Percentiles rank a stretch among this genome's conserved stretches.
These are phyloP conservation scores for Pseudevernia furfuracea DNA, from an alignment of 495 filamentous ascomycete species.

Conservation along the genomic window DNA sequence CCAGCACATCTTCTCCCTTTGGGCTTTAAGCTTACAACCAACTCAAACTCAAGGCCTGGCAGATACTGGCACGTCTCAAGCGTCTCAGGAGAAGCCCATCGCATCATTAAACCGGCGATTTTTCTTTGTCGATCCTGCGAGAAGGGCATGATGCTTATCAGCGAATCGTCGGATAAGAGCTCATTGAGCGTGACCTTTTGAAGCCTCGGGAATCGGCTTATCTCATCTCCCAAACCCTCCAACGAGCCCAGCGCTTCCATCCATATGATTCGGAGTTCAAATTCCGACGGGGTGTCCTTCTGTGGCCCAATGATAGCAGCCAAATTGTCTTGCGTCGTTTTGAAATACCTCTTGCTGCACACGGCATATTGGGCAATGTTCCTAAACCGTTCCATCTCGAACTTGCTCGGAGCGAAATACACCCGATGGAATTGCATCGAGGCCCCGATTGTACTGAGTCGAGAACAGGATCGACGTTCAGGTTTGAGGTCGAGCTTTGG, in stretches of 20 bases:
- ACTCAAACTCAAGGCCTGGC: no score
- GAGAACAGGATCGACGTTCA: neutral
- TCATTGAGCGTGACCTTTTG: neutral
- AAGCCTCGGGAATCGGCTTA: neutral
- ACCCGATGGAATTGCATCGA: neutral
- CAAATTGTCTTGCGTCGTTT: neutral
- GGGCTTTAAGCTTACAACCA: no score
- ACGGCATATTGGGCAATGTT: neutral
- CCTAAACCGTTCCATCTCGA: neutral
- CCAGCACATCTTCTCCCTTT: no score
- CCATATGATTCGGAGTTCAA: neutral
- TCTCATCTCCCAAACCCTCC: neutral
- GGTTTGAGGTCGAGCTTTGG: neutral
- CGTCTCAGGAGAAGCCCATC: neutral
- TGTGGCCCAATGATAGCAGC: neutral
- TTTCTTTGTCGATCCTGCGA: neutral
- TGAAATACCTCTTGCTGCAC: neutral
- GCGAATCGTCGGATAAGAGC: neutral
- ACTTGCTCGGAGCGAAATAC: neutral
- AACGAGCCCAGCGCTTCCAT: neutral
- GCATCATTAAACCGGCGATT: neutral
- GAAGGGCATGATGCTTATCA: neutral
- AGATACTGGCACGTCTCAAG: neutral
- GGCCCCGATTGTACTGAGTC: neutral
- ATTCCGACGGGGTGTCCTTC: neutral